Conservation (phyloP, 2,329 filamentous ascomycete species). For the Venturiaceae sp. region DNA sequence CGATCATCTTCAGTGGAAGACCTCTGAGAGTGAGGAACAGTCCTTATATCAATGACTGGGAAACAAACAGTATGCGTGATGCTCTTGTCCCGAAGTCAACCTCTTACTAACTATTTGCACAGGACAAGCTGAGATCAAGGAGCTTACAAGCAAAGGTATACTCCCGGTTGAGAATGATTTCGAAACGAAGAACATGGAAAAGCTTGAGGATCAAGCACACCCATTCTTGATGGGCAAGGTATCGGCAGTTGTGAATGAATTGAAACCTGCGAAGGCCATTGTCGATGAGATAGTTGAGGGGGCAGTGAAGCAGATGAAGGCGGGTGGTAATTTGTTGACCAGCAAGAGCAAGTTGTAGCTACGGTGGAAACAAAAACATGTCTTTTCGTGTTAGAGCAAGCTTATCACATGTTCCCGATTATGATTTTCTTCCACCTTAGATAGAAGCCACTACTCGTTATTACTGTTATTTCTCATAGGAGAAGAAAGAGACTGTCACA, state of each 20-base stretch:
- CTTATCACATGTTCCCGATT: too few relatives aligned
- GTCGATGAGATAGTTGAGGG: conserved; percentile 5
- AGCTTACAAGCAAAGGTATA: conserved; percentile 3
- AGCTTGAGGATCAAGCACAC: conserved; percentile 2
- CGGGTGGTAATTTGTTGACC: background rate
- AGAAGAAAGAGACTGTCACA: too few relatives aligned
- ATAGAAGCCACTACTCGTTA: too few relatives aligned
- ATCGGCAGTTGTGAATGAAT: background rate
- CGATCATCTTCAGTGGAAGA: conserved; percentile 73
- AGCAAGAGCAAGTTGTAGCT: background rate
- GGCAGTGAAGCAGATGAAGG: background rate
- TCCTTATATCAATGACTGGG: conserved; percentile 7
- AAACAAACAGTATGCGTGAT: background rate
- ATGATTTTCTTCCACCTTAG: too few relatives aligned
- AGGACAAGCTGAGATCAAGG: conserved; percentile 7
- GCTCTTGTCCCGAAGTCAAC: background rate
- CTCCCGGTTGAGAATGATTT: conserved; percentile 7
- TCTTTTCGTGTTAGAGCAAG: too few relatives aligned
- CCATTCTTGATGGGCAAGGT: conserved; percentile 9
- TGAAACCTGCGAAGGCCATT: conserved; percentile 2
- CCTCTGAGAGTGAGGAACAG: conserved; percentile 3
- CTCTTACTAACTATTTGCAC: background rate
- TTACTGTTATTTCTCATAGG: too few relatives aligned
- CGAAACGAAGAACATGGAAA: conserved; percentile 1
- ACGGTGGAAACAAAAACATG: background rate